phyloP scores from a whole-genome alignment of 805 yeast species.

The Ascoidea tarda region DNA sequence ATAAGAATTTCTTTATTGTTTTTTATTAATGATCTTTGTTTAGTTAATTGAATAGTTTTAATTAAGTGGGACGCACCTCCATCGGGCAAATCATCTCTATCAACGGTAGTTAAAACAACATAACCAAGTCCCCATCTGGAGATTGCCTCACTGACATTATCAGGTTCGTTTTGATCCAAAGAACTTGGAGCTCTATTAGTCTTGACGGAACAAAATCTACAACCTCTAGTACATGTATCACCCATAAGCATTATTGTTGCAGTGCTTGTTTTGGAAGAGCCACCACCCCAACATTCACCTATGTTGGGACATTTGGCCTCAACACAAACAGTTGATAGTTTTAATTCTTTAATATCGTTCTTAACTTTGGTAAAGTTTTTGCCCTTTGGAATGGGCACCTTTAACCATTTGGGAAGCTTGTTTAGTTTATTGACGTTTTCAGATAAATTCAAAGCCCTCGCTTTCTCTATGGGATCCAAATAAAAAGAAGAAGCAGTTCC shows the following conservation, averaged over 20 bases:
- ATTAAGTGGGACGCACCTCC: slow-evolving; percentile 91
- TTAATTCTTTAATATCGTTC: slow-evolving; percentile 76
- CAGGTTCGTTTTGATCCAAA: slow-evolving; percentile 94
- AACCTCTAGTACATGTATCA: slow-evolving; percentile 98
- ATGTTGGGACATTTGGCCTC: slow-evolving; percentile 99
- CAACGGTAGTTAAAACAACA: slow-evolving; percentile 94
- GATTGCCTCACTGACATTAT: slow-evolving; percentile 94
- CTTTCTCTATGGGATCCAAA: slow-evolving; percentile 65
- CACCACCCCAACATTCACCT: slow-evolving; percentile 99
- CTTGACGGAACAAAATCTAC: slow-evolving; percentile 94
- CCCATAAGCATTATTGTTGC: slow-evolving; percentile 98
- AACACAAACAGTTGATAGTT: slow-evolving; percentile 91
- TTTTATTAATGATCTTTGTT: slow-evolving; percentile 62
- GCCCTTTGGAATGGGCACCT: slow-evolving; percentile 96
- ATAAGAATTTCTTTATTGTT: slow-evolving; percentile 44
- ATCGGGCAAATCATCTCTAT: slow-evolving; percentile 85
- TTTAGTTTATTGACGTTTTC: slow-evolving; percentile 42
- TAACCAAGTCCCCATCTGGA: slow-evolving; percentile 97
- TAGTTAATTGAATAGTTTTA: slow-evolving; percentile 73
- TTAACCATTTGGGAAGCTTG: slow-evolving; percentile 85
- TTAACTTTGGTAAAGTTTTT: slow-evolving; percentile 67
- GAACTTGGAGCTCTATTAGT: slow-evolving; percentile 79
- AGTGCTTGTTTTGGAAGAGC: slow-evolving; percentile 72
- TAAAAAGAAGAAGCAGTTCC: slow-evolving; percentile 58
- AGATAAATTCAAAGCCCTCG: slow-evolving; percentile 22